Evolutionary conservation across 495 filamentous ascomycete genomes (phyloP), one percentile per base, ranked within the genome.

Genomic region (Amniculicola lignicola): DNA sequence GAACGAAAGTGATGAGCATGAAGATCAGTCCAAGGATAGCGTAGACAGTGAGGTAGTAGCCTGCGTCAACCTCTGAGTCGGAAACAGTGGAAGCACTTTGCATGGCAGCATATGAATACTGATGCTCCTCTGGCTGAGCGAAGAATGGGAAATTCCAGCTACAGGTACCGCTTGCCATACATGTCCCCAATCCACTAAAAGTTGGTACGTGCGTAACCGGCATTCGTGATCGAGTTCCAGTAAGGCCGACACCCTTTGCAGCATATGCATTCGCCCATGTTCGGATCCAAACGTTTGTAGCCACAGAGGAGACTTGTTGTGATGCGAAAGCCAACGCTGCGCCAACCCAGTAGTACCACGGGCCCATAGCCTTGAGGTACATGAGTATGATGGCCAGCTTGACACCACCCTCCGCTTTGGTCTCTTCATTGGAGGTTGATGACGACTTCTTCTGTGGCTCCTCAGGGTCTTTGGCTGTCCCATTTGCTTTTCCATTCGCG

Each of bases 221-320:
- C 65, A 7, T 68, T 47, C 23, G 42, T 56, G 61, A 67, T 61
- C 47, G 65, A 63, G 33, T 40, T 19, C 37, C 29, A 16, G 27
- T 47, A 21, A 31, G 65, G 65, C 54, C 36, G 10, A 66, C 45
- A 27, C 62, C 50, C 22, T 65, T 56, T 10, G 55, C 49, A 2
- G 61, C 52, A 59, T 87, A 86, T 4, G 80, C 72, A 51, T 86
- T 85, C 22, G 83, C 81, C 94, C 94, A 99, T 63, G 92, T 77
- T 61, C 89, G 81, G 59, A 99, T 94, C 94, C 94, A 99, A 33
- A 97, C 69, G 61, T 88, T 95, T 15, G 88, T 90, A 9, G 86
- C 87, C 12, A 97, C 87, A 11, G 85, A 84, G 15, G 84, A 84
- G 23, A 94, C 61, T 67, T 97, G 92, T 66, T 96, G 89, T 39